Evolutionary conservation across 2,329 filamentous ascomycete species (phyloP).

Genomic region (Neofusicoccum parvum): DNA sequence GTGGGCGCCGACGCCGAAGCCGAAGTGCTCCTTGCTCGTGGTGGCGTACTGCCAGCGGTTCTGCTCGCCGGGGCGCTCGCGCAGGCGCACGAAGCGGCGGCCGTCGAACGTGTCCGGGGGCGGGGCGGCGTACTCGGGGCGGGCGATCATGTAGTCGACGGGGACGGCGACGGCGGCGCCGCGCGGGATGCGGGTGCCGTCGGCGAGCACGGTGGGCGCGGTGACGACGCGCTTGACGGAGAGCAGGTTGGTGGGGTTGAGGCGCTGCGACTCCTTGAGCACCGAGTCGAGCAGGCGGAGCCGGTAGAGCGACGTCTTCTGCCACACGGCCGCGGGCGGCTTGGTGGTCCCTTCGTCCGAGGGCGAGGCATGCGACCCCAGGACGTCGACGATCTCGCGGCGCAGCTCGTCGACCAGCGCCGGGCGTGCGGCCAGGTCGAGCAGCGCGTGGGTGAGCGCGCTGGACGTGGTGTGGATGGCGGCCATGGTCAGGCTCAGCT

Average conservation of each 20-base stretch:
- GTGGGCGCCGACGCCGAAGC: slow-evolving; percentile 35
- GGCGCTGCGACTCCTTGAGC: not conserved
- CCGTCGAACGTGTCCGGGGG: not conserved
- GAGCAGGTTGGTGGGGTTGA: not conserved
- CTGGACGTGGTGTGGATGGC: slow-evolving; percentile 27
- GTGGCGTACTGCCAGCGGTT: slow-evolving; percentile 28
- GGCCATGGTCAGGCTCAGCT: not conserved
- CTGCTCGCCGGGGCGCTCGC: not conserved
- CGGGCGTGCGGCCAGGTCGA: slow-evolving; percentile 28
- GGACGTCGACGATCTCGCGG: slow-evolving; percentile 29
- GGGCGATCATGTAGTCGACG: not conserved
- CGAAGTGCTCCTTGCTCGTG: slow-evolving; percentile 27
- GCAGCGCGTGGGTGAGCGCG: slow-evolving; percentile 27
- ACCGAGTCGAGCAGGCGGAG: slow-evolving; percentile 23
- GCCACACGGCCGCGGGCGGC: slow-evolving; percentile 28
- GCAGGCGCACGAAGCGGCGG: not conserved
- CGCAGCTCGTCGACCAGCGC: slow-evolving; percentile 30
- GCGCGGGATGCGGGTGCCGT: not conserved
- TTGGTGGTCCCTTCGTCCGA: too few relatives aligned
- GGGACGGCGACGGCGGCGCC: not conserved
- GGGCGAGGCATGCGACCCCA: slow-evolving; percentile 8
- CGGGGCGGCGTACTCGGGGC: not conserved
- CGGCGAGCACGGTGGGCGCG: not conserved
- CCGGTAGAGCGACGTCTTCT: slow-evolving; percentile 32
- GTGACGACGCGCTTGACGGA: not conserved